Evolutionary conservation across 176 grass and related monocot species (phyloP).

Genomic region (Triticum monococcum): DNA sequence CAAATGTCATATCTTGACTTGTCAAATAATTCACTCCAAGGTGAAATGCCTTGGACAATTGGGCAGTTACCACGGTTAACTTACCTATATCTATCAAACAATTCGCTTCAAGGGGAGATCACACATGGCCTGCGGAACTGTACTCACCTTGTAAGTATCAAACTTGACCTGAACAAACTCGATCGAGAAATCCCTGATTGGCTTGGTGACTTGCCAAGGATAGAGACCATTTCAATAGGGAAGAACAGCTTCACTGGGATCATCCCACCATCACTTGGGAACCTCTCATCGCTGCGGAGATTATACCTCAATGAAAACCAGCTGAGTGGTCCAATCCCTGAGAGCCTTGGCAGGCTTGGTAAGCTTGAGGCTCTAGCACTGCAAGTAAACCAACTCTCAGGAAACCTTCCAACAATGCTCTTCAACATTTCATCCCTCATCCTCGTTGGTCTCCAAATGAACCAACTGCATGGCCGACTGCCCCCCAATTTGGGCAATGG

Average conservation of each 20-base stretch:
- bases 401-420: slow-evolving; percentile 27
- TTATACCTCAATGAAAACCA: slow-evolving; percentile 22
- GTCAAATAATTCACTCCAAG: slow-evolving; percentile 21
- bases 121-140: slow-evolving; percentile 16
- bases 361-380: not conserved
- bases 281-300: slow-evolving; percentile 8
- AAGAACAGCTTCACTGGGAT: slow-evolving; percentile 19
- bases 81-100: slow-evolving; percentile 26
- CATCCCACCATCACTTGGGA: slow-evolving; percentile 25
- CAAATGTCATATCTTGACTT: slow-evolving; percentile 1
- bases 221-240: not conserved
- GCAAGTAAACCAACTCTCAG: slow-evolving; percentile 34
- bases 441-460: slow-evolving; percentile 32
- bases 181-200: slow-evolving; percentile 14
- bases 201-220: slow-evolving; percentile 1
- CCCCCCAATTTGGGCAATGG: slow-evolving; percentile 30
- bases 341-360: slow-evolving; percentile 3
- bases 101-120: slow-evolving; percentile 27
- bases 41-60: slow-evolving; percentile 17
- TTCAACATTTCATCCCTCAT: slow-evolving; percentile 41
- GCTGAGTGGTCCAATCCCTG: not conserved
- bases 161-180: slow-evolving; percentile 26
- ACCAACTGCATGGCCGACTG: slow-evolving; percentile 28
- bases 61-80: not conserved
- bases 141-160: not conserved